These are phyloP conservation scores for Penicillium alfredii DNA, from an alignment of 495 filamentous ascomycete species.

Conservation along the genomic window DNA sequence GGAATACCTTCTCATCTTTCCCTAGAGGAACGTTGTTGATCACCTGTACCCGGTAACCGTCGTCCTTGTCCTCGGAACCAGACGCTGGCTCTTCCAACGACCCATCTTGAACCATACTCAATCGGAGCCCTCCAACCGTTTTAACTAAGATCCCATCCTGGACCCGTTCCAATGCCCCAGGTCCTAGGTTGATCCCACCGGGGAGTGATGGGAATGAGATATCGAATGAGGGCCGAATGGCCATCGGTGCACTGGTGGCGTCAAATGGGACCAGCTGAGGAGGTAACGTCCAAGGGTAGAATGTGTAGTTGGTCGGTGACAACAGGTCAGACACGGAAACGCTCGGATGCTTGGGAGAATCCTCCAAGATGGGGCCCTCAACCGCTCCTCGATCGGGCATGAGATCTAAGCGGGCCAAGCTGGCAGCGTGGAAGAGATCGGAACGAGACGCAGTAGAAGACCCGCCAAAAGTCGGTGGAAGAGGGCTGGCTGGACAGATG, in stretches of 20 bases:
- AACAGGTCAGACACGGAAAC: slow-evolving; percentile 52
- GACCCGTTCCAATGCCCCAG: slow-evolving; percentile 52
- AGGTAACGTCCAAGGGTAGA: slow-evolving; percentile 91
- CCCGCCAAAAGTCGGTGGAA: slow-evolving; percentile 55
- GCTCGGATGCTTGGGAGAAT: slow-evolving; percentile 47
- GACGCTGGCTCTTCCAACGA: slow-evolving; percentile 26
- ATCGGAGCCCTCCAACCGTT: slow-evolving; percentile 67
- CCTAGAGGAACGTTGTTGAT: slow-evolving; percentile 78
- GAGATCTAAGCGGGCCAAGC: slow-evolving; percentile 72
- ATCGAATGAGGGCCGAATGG: slow-evolving; percentile 57
- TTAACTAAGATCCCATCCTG: slow-evolving; percentile 74
- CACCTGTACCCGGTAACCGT: slow-evolving; percentile 63
- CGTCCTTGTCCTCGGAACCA: slow-evolving; percentile 22
- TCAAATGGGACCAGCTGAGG: slow-evolving; percentile 64
- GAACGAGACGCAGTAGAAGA: slow-evolving; percentile 75
- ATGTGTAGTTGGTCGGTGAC: slow-evolving; percentile 70
- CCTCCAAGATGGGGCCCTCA: slow-evolving; percentile 49
- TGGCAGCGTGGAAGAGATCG: slow-evolving; percentile 90
- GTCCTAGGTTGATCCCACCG: slow-evolving; percentile 47
- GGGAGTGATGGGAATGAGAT: slow-evolving; percentile 73
- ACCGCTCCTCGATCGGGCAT: slow-evolving; percentile 52
- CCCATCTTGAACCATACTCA: slow-evolving; percentile 72
- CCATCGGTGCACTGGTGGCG: slow-evolving; percentile 63
- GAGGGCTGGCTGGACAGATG: slow-evolving; percentile 55
- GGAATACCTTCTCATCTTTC: slow-evolving; percentile 81